A percentile compares a stretch with the other conserved stretches of the same genome.
Conservation (phyloP, 176 grass and related monocot species). For the Bothriochloa decipiens region DNA sequence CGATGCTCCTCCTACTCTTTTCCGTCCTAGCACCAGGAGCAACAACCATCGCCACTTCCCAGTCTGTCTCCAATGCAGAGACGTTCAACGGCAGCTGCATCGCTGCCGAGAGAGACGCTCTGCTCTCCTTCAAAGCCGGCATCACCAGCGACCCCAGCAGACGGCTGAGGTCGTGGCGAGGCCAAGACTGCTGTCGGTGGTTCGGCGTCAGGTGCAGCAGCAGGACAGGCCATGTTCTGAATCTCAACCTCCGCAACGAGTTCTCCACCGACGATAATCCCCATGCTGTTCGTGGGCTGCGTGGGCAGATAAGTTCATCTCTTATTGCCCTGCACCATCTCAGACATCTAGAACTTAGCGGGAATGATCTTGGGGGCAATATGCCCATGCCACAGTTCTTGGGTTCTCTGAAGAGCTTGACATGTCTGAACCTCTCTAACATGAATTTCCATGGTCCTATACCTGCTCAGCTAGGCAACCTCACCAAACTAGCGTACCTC, state of each 20-base stretch:
- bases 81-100: not conserved
- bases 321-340: not conserved
- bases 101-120: slow-evolving; percentile 14
- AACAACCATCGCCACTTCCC: not conserved
- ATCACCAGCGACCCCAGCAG: not conserved
- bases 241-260: not conserved
- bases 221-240: slow-evolving; percentile 33
- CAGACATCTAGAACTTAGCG: not conserved
- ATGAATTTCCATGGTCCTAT: not conserved
- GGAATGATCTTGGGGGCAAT: not conserved
- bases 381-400: not conserved
- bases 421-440: not conserved
- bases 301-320: not conserved
- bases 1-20: not conserved
- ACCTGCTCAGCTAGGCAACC: not conserved
- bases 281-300: not conserved
- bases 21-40: not conserved
- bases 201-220: slow-evolving; percentile 29
- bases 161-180: slow-evolving; percentile 1
- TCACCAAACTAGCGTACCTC: not conserved
- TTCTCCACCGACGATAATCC: not conserved
- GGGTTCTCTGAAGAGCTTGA: not conserved
- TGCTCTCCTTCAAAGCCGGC: slow-evolving; percentile 40
- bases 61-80: not conserved
- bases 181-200: slow-evolving; percentile 36